Evolutionary conservation across 345 rosid species (phyloP).

Genomic region (Bretschneidera sinensis): DNA sequence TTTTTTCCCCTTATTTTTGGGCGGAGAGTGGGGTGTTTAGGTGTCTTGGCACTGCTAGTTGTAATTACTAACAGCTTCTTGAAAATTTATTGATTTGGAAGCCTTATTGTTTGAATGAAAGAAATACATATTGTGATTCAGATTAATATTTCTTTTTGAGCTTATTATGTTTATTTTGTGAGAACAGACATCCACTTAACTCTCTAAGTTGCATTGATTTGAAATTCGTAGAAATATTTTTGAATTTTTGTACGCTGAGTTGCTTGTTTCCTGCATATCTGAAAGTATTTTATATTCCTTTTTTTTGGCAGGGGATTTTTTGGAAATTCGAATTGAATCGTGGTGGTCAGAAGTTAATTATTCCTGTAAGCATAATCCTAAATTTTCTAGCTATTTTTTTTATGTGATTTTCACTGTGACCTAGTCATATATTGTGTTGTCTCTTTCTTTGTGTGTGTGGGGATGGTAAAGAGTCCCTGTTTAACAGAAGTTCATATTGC

Average conservation of each 20-base stretch:
- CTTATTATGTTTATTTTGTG: too few relatives aligned
- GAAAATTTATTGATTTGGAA: too few relatives aligned
- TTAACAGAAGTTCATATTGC: neutral
- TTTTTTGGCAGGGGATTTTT: constrained; percentile 61
- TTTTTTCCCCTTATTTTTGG: too few relatives aligned
- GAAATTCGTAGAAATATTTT: neutral
- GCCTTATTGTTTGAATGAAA: too few relatives aligned
- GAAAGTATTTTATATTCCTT: constrained; percentile 10
- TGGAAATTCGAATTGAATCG: constrained; percentile 90
- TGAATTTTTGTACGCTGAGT: neutral
- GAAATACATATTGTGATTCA: too few relatives aligned
- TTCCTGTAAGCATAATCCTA: constrained; percentile 63
- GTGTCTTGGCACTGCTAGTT: too few relatives aligned
- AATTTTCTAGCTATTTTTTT: neutral
- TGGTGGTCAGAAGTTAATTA: constrained; percentile 77
- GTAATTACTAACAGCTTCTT: too few relatives aligned
- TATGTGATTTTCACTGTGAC: neutral
- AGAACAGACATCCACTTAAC: too few relatives aligned
- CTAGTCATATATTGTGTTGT: neutral
- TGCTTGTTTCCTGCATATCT: constrained; percentile 2
- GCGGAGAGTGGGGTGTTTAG: too few relatives aligned
- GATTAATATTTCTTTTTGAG: too few relatives aligned
- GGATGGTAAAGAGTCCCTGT: too few relatives aligned
- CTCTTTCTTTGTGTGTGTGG: neutral
- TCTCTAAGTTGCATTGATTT: neutral